Evolutionary conservation across 441 rosid genomes (phyloP).

Genomic region (Gossypium davidsonii): DNA sequence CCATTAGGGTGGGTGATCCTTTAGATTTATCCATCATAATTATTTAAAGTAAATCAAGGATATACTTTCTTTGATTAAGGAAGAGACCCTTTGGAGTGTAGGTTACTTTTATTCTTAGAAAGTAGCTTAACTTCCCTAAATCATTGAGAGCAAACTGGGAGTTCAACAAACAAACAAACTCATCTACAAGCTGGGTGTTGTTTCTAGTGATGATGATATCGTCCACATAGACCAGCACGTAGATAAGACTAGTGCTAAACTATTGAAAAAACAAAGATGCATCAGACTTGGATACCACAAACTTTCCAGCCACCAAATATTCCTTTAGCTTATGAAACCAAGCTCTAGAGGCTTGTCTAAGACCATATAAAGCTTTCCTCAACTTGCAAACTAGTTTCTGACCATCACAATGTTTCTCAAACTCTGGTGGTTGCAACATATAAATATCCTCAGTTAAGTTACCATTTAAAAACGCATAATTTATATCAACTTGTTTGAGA

Average conservation of each 20-base stretch:
- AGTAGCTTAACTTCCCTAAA: not conserved
- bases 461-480: not conserved
- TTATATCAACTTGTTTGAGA: not conserved
- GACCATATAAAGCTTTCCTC: not conserved
- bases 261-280: not conserved
- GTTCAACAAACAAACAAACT: not conserved
- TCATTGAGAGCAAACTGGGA: not conserved
- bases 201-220: not conserved
- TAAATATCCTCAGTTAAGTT: not conserved
- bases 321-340: not conserved
- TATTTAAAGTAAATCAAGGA: not conserved
- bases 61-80: not conserved
- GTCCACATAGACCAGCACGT: not conserved
- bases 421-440: not conserved
- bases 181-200: not conserved
- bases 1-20: not conserved
- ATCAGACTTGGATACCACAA: not conserved
- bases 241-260: not conserved
- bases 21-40: not conserved
- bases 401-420: not conserved
- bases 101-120: not conserved
- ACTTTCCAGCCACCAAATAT: not conserved
- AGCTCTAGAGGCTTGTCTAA: not conserved
- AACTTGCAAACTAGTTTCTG: not conserved
- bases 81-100: not conserved